These are phyloP conservation scores for Aspergillus campestris DNA, from an alignment of 495 filamentous ascomycete species.

Conservation along the genomic window DNA sequence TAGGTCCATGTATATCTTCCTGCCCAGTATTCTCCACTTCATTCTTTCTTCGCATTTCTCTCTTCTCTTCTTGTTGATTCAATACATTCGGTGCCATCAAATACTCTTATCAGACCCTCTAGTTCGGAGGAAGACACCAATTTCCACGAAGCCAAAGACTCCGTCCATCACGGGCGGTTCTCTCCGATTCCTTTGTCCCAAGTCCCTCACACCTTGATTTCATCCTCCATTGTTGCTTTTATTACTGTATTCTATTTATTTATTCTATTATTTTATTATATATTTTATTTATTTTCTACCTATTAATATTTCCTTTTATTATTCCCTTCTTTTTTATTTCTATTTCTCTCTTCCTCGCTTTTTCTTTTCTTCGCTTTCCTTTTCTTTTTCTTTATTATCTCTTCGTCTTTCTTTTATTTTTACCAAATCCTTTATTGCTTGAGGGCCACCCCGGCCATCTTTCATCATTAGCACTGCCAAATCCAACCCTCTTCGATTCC, in stretches of 20 bases:
- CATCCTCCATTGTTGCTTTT: slow-evolving; percentile 1
- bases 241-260: slow-evolving; percentile 2
- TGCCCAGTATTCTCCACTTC: too few relatives aligned
- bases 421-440: background rate
- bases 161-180: slow-evolving; percentile 1
- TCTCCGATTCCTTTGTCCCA: slow-evolving; percentile 9
- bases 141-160: too few relatives aligned
- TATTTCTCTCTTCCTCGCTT: background rate
- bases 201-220: background rate
- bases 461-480: too few relatives aligned
- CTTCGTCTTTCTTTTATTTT: slow-evolving; percentile 1
- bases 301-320: too few relatives aligned
- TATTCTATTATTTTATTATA: slow-evolving; percentile 1
- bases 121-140: too few relatives aligned
- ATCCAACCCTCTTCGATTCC: too few relatives aligned
- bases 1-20: too few relatives aligned
- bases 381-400: slow-evolving; percentile 5
- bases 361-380: slow-evolving; percentile 1
- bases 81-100: too few relatives aligned
- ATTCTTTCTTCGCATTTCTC: too few relatives aligned
- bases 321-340: slow-evolving; percentile 3
- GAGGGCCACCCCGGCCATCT: background rate
- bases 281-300: background rate
- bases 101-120: too few relatives aligned
- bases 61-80: too few relatives aligned